These are phyloP conservation scores for Penicillium subrubescens DNA, from an alignment of 495 filamentous ascomycete genomes.

Conservation along the genomic window DNA sequence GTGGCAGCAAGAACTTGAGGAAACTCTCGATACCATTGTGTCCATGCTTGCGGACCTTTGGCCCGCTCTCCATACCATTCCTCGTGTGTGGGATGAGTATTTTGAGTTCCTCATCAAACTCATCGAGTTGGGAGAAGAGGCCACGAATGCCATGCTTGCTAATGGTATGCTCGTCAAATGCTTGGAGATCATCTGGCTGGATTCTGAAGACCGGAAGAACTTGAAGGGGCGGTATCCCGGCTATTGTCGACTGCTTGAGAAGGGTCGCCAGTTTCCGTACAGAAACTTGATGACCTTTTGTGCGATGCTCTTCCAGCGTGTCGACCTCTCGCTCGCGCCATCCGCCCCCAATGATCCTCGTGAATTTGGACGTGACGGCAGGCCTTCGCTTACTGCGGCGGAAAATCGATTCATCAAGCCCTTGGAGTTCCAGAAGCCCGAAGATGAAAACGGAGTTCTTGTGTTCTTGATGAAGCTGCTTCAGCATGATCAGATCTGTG, in stretches of 20 bases:
- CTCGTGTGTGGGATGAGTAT: slow-evolving; percentile 78
- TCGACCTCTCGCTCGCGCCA: slow-evolving; percentile 43
- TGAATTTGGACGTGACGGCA: slow-evolving; percentile 25
- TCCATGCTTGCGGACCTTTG: slow-evolving; percentile 53
- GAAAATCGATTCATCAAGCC: slow-evolving; percentile 40
- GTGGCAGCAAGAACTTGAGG: slow-evolving; percentile 35
- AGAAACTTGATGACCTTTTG: slow-evolving; percentile 49
- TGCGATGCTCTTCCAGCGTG: slow-evolving; percentile 36
- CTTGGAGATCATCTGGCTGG: slow-evolving; percentile 64
- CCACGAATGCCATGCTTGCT: slow-evolving; percentile 57
- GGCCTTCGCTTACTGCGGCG: slow-evolving; percentile 41
- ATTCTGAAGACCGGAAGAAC: slow-evolving; percentile 54
- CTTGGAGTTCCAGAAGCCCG: slow-evolving; percentile 25
- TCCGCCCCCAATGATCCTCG: slow-evolving; percentile 32
- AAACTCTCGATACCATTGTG: slow-evolving; percentile 58
- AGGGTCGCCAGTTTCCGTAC: slow-evolving; percentile 51
- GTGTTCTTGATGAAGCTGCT: slow-evolving; percentile 50
- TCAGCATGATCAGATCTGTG: slow-evolving; percentile 27
- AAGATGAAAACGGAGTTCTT: slow-evolving; percentile 37
- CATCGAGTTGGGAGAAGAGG: slow-evolving; percentile 55
- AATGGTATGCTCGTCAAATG: slow-evolving; percentile 57
- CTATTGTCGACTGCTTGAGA: slow-evolving; percentile 59
- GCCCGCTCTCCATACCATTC: slow-evolving; percentile 53
- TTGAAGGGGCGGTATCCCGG: slow-evolving; percentile 52
- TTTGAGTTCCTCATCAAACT: slow-evolving; percentile 69